These are phyloP conservation scores for Calonectria naviculata DNA, from an alignment of 2,329 filamentous ascomycete species.

Conservation along the genomic window DNA sequence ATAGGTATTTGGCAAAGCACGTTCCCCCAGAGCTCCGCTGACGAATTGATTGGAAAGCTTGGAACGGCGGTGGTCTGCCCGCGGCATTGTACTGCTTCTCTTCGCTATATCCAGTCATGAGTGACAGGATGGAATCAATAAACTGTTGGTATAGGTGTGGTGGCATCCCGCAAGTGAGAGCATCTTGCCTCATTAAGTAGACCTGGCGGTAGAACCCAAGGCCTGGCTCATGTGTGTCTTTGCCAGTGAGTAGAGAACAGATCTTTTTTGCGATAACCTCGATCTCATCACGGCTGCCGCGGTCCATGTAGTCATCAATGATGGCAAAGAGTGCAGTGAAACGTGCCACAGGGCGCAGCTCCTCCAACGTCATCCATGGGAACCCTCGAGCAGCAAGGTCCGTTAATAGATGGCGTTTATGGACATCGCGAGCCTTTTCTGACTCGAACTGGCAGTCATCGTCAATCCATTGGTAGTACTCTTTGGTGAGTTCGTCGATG, in stretches of 20 bases:
- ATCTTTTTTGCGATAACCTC: not conserved
- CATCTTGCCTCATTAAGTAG: not conserved
- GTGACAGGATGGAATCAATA: not conserved
- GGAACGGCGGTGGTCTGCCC: not conserved
- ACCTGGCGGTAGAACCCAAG: not conserved
- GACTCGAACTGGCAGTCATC: not conserved
- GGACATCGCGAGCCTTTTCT: not conserved
- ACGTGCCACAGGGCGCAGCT: not conserved
- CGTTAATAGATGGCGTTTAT: not conserved
- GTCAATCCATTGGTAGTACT: not conserved
- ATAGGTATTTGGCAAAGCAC: conserved; percentile 7
- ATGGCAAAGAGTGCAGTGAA: not conserved
- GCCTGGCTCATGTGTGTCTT: not conserved
- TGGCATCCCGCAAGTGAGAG: not conserved
- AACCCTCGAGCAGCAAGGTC: not conserved
- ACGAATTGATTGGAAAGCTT: not conserved
- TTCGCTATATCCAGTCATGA: not conserved
- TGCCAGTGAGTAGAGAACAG: not conserved
- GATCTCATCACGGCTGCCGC: not conserved
- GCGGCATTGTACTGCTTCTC: conserved; percentile 4
- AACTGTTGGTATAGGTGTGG: not conserved
- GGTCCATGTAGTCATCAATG: not conserved
- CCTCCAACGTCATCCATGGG: not conserved
- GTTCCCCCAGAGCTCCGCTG: not conserved
- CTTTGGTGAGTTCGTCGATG: not conserved